Conservation (phyloP, 1,284 basidiomycete species). For the Pseudozyma tsukubaensis region DNA sequence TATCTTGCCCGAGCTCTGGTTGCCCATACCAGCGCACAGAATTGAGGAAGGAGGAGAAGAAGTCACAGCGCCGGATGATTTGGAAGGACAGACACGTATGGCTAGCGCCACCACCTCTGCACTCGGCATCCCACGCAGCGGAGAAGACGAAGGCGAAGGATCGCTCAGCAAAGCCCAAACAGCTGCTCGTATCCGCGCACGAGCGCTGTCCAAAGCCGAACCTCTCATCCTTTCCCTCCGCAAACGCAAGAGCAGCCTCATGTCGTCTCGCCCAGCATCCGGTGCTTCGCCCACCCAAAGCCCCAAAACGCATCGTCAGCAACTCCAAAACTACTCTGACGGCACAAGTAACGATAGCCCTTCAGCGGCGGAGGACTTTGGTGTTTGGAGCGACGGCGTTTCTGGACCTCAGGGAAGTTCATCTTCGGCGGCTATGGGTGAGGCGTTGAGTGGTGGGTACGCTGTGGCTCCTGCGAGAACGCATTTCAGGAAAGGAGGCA, state of each 20-base stretch:
- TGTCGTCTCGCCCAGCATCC: slow-evolving; percentile 13
- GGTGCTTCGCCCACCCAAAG: slow-evolving; percentile 1
- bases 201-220: slow-evolving; percentile 35
- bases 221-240: slow-evolving; percentile 52
- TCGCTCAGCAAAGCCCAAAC: not conserved
- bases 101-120: slow-evolving; percentile 28
- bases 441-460: slow-evolving; percentile 31
- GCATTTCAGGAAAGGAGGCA: not conserved
- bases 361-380: slow-evolving; percentile 9
- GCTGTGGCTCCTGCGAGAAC: slow-evolving; percentile 32
- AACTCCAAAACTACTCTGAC: not conserved
- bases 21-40: slow-evolving; percentile 45
- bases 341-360: slow-evolving; percentile 2
- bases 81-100: slow-evolving; percentile 26
- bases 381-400: slow-evolving; percentile 41
- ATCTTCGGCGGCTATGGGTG: slow-evolving; percentile 32
- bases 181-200: slow-evolving; percentile 18
- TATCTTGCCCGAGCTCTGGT: slow-evolving; percentile 62
- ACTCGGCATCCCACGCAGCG: slow-evolving; percentile 12
- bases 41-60: slow-evolving; percentile 31
- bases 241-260: slow-evolving; percentile 40
- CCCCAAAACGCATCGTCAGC: not conserved
- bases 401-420: slow-evolving; percentile 32
- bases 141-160: not conserved
- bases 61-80: slow-evolving; percentile 26